Conservation (phyloP, 345 rosid species). For the Barbarea vulgaris region DNA sequence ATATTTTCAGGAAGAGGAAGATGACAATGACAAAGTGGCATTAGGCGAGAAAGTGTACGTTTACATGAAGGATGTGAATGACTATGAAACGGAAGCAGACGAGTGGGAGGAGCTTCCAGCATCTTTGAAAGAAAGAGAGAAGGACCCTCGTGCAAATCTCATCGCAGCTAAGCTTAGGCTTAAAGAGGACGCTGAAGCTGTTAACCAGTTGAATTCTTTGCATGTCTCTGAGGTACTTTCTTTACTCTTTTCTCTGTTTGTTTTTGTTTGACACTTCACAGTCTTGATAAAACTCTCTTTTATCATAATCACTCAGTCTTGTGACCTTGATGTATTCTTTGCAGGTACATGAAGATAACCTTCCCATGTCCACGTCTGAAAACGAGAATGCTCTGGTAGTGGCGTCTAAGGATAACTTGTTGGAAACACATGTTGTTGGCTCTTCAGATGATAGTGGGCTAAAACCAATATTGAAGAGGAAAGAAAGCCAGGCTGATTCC, state of each 20-base stretch:
- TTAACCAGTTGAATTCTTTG: constrained; percentile 53
- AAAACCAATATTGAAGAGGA: constrained; percentile 80
- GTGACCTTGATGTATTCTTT: neutral
- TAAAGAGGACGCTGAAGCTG: constrained; percentile 77
- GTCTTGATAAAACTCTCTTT: neutral
- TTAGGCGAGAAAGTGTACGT: constrained; percentile 45
- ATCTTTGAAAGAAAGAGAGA: constrained; percentile 44
- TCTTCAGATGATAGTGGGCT: constrained; percentile 47
- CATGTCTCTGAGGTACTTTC: constrained; percentile 52
- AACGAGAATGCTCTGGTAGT: constrained; percentile 23
- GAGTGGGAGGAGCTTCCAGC: constrained; percentile 53
- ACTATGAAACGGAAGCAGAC: constrained; percentile 55
- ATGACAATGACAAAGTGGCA: constrained; percentile 66
- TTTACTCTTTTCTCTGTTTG: neutral
- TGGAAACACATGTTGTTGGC: constrained; percentile 26
- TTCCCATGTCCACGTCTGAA: neutral
- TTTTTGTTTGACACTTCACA: neutral
- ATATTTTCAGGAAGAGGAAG: constrained; percentile 75
- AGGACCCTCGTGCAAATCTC: constrained; percentile 82
- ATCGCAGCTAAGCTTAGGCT: constrained; percentile 66
- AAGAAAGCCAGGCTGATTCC: constrained; percentile 51
- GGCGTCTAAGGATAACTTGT: constrained; percentile 18
- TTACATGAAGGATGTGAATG: constrained; percentile 52
- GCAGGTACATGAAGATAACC: constrained; percentile 20
- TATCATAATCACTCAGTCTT: neutral